phyloP scores from a whole-genome alignment of 2,329 filamentous ascomycete species.

The Coleophoma cylindrospora region DNA sequence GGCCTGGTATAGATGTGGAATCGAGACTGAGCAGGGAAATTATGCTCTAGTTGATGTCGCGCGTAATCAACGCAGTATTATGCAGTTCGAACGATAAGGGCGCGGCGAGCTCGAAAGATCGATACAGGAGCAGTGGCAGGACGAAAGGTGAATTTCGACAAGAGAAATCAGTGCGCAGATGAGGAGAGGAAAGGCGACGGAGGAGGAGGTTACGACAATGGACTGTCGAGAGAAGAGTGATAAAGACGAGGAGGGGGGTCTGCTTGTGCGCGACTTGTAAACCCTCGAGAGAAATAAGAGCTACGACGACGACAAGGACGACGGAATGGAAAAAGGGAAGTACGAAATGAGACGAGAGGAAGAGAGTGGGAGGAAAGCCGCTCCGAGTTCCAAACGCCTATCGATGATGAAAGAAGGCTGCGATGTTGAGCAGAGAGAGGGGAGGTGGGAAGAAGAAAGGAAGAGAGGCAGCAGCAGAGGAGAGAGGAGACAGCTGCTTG shows the following conservation, averaged over 20 bases:
- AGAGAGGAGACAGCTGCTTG: constrained; percentile 7
- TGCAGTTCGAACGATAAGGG: constrained; percentile 26
- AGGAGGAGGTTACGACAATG: constrained; percentile 19
- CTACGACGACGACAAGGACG: constrained; percentile 7
- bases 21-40: constrained; percentile 15
- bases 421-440: constrained; percentile 9
- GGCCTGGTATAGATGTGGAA: constrained; percentile 12
- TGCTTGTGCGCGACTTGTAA: constrained; percentile 13
- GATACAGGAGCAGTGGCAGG: constrained; percentile 16
- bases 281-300: constrained; percentile 16
- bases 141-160: constrained; percentile 19
- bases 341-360: constrained; percentile 23
- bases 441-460: constrained; percentile 5
- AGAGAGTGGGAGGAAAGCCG: constrained; percentile 25
- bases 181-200: constrained; percentile 16
- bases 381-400: constrained; percentile 25
- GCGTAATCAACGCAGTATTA: constrained; percentile 15
- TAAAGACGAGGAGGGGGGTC: constrained; percentile 10
- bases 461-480: constrained; percentile 14
- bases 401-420: constrained; percentile 18
- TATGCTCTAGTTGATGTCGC: constrained; percentile 12
- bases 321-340: constrained; percentile 21
- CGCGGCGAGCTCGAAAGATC: constrained; percentile 20
- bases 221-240: constrained; percentile 13
- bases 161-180: constrained; percentile 19